These are phyloP conservation scores for Parietaria judaica DNA, from an alignment of 306 rosid genomes.

Conservation along the genomic window DNA sequence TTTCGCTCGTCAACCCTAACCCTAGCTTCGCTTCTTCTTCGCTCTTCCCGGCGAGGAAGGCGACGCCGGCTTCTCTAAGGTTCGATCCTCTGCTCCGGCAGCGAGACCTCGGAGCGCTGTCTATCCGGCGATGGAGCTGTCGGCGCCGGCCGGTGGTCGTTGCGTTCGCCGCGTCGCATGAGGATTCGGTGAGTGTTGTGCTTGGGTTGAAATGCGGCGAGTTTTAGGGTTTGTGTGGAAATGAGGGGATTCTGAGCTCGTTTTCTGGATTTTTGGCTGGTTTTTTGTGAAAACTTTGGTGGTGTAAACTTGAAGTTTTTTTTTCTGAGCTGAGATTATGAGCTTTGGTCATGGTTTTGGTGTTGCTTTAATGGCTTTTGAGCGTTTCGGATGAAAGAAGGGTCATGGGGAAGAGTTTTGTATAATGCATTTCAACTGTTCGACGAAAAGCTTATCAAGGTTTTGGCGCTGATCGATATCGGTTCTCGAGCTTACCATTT, in stretches of 20 bases:
- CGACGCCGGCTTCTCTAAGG: constrained; percentile 17
- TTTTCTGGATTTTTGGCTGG: neutral
- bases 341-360: no score
- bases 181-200: constrained; percentile 49
- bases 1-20: constrained; percentile 42
- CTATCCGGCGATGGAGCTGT: constrained; percentile 24
- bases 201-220: neutral
- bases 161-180: constrained; percentile 44
- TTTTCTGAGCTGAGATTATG: no score
- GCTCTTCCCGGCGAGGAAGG: constrained; percentile 18
- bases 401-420: neutral
- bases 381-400: no score
- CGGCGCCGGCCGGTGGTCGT: constrained; percentile 30
- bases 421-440: neutral
- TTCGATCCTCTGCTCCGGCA: constrained; percentile 36
- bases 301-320: no score
- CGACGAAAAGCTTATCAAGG: neutral
- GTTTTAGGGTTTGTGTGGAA: neutral
- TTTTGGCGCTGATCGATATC: neutral
- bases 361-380: no score
- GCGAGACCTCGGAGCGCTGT: constrained; percentile 22
- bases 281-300: no score
- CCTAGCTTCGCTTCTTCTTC: constrained; percentile 10
- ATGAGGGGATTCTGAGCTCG: neutral
- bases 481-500: no score